Percentiles rank a stretch among this genome's conserved stretches.
Conservation (phyloP, 75 land plant species). For the Cupressus sempervirens region DNA sequence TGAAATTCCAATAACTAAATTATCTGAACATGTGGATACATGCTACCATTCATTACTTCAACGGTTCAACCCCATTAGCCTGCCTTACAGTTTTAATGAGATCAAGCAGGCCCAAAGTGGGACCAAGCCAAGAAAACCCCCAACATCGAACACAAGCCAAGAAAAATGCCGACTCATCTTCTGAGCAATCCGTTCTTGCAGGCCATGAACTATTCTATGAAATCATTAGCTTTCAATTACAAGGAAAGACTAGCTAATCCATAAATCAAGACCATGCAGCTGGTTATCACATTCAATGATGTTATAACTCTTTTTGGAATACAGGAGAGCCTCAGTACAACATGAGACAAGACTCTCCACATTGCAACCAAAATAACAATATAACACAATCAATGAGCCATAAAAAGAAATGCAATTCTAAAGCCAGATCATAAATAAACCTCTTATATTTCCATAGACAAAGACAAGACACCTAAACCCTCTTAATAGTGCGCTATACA, state of each 20-base stretch:
- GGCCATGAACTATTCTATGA: slow-evolving; percentile 5
- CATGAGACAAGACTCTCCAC: background rate
- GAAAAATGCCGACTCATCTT: slow-evolving; percentile 5
- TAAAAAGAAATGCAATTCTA: slow-evolving; percentile 1
- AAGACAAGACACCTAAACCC: background rate
- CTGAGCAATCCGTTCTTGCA: slow-evolving; percentile 4
- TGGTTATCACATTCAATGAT: background rate
- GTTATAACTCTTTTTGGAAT: background rate
- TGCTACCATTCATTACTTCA: slow-evolving; percentile 1
- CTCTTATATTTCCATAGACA: background rate
- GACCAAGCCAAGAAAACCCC: background rate
- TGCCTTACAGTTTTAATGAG: background rate
- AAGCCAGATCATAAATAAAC: slow-evolving; percentile 2
- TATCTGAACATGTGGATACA: background rate
- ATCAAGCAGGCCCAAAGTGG: slow-evolving; percentile 3
- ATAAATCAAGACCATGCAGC: slow-evolving; percentile 10
- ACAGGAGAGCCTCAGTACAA: background rate
- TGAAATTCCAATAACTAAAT: background rate
- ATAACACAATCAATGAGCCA: slow-evolving; percentile 5
- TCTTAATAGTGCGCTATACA: slow-evolving; percentile 7
- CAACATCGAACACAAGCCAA: background rate
- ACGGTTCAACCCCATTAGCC: background rate
- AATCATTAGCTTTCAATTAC: slow-evolving; percentile 9
- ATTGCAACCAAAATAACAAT: background rate
- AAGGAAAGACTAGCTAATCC: background rate